Base-by-base conservation (phyloP, 768 basidiomycete species). In the Rhizopogon vulgaris region DNA sequence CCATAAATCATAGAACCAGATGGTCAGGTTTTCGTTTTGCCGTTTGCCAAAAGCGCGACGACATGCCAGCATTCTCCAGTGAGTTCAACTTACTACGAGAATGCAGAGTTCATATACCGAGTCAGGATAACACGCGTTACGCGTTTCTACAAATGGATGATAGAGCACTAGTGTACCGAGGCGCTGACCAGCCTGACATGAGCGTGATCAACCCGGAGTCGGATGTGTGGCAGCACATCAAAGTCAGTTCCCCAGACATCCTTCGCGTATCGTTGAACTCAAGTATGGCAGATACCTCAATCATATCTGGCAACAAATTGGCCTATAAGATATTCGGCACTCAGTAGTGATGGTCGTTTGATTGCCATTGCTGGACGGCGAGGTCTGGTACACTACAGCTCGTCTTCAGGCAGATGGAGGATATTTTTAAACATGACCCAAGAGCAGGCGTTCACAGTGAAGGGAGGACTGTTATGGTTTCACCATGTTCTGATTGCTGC, bases 221-320 rank as follows among this genome's bases (percentile, higher is more conserved):
- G 3, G 94, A 97, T 61, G 94, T 97, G 15, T 98, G 95, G 94
- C 93, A 98, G 60, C 88, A 90, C 69, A 87, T 97, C 67, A 95
- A 94, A 80, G 92, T 80, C 57, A 47, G 58, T 59, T 17, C 14
- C 18, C 47, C 11, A 41, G n/a, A 7, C 22, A 40, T 11, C 28
- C 14, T 27, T 32, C 17, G 39, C 48, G 11, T 40, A 42, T 47
- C 25, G 15, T 58, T 27, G 49, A 34, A 52, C 49, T 36, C 17
- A 38, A 41, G n/a, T 50, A 43, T 56, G 30, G 5, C 59, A 96
- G 93, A 83, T 97, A 17, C 96, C 96, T 1, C 82, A 87, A 60
- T 71, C 73, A n/a, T 99, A 98, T 68, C 71, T 97, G 39, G 79
- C 90, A 1, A 78, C 82, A 9, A 95, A 98, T 58, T 95, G 94